Evolutionary conservation across 768 basidiomycete species (phyloP), one percentile per base, ranked within the genome.

Genomic region (Coprinellus micaceus): DNA sequence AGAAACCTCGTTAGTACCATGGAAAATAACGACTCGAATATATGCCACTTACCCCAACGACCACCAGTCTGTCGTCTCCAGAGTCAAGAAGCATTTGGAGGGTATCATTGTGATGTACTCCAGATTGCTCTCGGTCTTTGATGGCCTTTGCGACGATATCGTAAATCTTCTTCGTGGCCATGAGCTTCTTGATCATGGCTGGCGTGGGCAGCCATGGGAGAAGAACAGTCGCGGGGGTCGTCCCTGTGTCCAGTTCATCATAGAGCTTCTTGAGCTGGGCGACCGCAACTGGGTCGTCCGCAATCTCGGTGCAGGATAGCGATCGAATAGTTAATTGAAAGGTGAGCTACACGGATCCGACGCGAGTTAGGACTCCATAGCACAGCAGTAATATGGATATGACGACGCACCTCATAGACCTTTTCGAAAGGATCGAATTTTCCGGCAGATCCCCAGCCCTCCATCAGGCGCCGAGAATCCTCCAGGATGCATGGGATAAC

Each of bases 201-300:
- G 84, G 84, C 44, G 80, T 82, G 9, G 89, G 89, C 48, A 91
- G 71, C 89, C 89, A 91, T 36, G 89, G 89, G 28, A 89, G 69
- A 15, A 91, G 78, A 54, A 91, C 77, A 2, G 85, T 86, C 2
- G 84, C 78, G 0, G 88, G 86, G 0, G 89, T 90, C 2, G 86
- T 89, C 44, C 84, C 83, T 17, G 71, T 72, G 63, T 91, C 89
- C 53, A 91, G 75, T 33, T 70, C 74, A 63, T 89, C 86, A 62
- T 90, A 90, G 50, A 90, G 71, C 49, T 65, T 65, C 65, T 83
- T 84, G 57, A 91, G 77, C 21, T 82, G 83, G 43, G 75, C 71
- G 60, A 89, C 89, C 52, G 80, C 70, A 22, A 64, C 75, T 36
- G 83, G 73, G 63, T 90, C 82, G 61, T 87, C 80, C 17, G 89